Evolutionary conservation across 257 asterid genomes (phyloP).

Genomic region (Thymus mandschuricus): DNA sequence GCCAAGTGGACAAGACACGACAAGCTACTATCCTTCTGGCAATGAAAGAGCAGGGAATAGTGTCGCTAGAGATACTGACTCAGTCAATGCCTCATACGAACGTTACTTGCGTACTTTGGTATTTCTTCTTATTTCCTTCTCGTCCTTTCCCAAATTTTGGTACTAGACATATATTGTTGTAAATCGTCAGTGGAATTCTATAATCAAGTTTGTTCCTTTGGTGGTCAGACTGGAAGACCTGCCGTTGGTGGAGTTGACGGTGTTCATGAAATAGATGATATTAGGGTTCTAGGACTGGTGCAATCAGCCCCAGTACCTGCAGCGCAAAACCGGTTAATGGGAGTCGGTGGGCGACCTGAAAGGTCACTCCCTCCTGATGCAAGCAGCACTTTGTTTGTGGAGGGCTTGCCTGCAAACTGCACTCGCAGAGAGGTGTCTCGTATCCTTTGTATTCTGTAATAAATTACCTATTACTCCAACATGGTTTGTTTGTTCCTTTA

Average conservation of each 20-base stretch:
- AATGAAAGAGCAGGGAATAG: slow-evolving; percentile 49
- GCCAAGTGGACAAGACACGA: slow-evolving; percentile 52
- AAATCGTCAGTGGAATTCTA: slow-evolving; percentile 25
- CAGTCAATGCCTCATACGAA: slow-evolving; percentile 73
- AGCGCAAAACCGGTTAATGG: slow-evolving; percentile 44
- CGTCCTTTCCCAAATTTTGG: neutral
- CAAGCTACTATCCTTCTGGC: slow-evolving; percentile 43
- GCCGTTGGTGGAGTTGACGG: slow-evolving; percentile 44
- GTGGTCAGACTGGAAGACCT: slow-evolving; percentile 59
- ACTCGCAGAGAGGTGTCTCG: slow-evolving; percentile 80
- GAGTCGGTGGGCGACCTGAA: slow-evolving; percentile 53
- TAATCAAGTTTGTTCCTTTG: slow-evolving; percentile 53
- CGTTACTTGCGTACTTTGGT: slow-evolving; percentile 69
- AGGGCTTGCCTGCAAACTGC: slow-evolving; percentile 47
- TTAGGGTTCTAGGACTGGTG: slow-evolving; percentile 43
- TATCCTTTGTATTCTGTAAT: slow-evolving; percentile 53
- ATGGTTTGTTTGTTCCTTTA: slow-evolving; percentile 46
- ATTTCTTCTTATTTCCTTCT: slow-evolving; percentile 13
- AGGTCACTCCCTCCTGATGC: slow-evolving; percentile 72
- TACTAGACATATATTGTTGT: neutral
- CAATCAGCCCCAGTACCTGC: slow-evolving; percentile 41
- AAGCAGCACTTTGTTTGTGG: slow-evolving; percentile 54
- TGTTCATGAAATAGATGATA: slow-evolving; percentile 51
- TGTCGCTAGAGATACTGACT: slow-evolving; percentile 52
- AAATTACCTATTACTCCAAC: neutral